Base-by-base conservation (phyloP, 345 rosid genomes). In the Ricinus communis region DNA sequence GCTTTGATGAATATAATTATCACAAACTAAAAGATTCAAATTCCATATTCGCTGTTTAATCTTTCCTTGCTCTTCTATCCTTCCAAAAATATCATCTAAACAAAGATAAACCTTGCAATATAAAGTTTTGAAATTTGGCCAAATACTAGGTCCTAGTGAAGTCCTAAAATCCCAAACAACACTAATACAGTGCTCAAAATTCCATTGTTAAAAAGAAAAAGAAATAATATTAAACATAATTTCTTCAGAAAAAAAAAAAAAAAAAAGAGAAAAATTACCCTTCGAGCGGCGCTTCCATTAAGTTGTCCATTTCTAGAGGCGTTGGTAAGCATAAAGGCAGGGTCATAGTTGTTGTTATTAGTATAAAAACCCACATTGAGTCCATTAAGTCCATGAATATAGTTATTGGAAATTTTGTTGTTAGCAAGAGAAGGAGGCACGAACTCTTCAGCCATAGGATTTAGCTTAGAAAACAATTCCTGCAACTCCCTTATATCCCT, bases 371-470 rank as follows among this genome's bases (percentile, higher is more conserved):
- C 84, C 47, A 83, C 86, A 33, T 24, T 76, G 54, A 78, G 59
- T 25, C 83, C 86, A 15, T 18, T 33, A 30, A 78, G 66, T n/a
- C n/a, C n/a, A 76, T 4, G 11, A 43, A 1, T 43, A 43, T 43
- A 9, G 12, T 43, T 43, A 43, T 15, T 62, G 3, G 3, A 11
- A 25, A n/a, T n/a, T n/a, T 69, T 79, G 62, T 71, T 77, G 43
- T 78, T 82, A 71, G 83, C 74, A 27, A 79, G 82, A 0, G 98
- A 93, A 62, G 88, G 93, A 74, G 98, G 98, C 56, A 93, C 97
- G 70, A 93, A 93, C 81, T 91, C 98, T 77, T 83, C 82, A 33
- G 98, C 98, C 97, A 88, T 84, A 65, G 98, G 98, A 49, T 93
- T 93, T 22, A 93, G 93, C 83, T 93, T 93, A 30, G 97, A 89